Evolutionary conservation across 352 stramenopile genomes (phyloP).

Genomic region (Globisporangium solare): DNA sequence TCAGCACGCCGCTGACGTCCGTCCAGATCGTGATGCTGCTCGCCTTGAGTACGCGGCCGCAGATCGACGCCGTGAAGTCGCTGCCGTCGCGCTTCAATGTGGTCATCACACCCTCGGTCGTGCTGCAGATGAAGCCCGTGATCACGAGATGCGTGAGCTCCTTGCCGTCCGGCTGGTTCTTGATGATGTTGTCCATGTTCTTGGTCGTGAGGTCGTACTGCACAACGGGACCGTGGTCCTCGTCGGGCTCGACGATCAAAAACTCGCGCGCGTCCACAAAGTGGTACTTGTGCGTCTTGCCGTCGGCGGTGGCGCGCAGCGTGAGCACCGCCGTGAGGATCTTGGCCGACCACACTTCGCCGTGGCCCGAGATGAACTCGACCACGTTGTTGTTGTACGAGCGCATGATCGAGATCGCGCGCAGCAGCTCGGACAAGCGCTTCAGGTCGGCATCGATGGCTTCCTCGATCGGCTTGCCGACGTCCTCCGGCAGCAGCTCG

Average conservation of each 20-base stretch:
- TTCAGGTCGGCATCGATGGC: slow-evolving; percentile 63
- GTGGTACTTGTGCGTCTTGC: slow-evolving; percentile 62
- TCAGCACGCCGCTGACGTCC: slow-evolving; percentile 94
- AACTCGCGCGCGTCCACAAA: slow-evolving; percentile 93
- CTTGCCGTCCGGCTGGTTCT: slow-evolving; percentile 27
- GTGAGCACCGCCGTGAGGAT: slow-evolving; percentile 85
- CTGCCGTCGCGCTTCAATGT: slow-evolving; percentile 95
- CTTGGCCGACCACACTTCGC: slow-evolving; percentile 94
- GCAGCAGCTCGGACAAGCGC: slow-evolving; percentile 72
- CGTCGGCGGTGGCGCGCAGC: slow-evolving; percentile 32
- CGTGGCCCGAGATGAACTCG: slow-evolving; percentile 94
- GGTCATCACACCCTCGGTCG: slow-evolving; percentile 92
- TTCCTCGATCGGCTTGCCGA: slow-evolving; percentile 51
- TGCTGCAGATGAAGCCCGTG: slow-evolving; percentile 97
- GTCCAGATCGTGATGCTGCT: slow-evolving; percentile 96
- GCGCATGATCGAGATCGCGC: slow-evolving; percentile 87
- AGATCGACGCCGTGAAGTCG: slow-evolving; percentile 98
- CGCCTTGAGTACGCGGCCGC: slow-evolving; percentile 89
- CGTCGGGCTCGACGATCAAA: slow-evolving; percentile 72
- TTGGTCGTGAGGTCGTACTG: slow-evolving; percentile 67
- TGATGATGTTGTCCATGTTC: slow-evolving; percentile 58
- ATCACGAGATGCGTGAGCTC: slow-evolving; percentile 86
- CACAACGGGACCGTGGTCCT: slow-evolving; percentile 73
- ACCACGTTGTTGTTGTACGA: slow-evolving; percentile 81
- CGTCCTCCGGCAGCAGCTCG: slow-evolving; percentile 39